Evolutionary conservation across 1,139 yeast species (phyloP).

Genomic region (Arxiozyma slooffiae): DNA sequence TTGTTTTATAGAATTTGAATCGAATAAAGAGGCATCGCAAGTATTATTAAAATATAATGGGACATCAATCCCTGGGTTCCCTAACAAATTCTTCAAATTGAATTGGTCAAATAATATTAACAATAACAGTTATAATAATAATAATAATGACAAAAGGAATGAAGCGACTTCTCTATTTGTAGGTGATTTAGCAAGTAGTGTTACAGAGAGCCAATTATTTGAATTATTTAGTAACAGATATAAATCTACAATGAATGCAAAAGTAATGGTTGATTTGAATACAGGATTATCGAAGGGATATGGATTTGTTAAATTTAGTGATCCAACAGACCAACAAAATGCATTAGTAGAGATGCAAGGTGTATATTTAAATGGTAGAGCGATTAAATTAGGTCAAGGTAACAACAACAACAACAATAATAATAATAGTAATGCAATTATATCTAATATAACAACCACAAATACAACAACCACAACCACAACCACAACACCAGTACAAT

Average conservation of each 20-base stretch:
- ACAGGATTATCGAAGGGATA: slow-evolving; percentile 67
- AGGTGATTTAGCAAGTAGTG: slow-evolving; percentile 68
- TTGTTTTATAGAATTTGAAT: slow-evolving; percentile 61
- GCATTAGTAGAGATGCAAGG: slow-evolving; percentile 69
- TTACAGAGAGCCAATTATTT: slow-evolving; percentile 59
- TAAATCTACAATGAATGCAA: slow-evolving; percentile 54
- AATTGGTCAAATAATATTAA: slow-evolving; percentile 54
- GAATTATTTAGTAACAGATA: slow-evolving; percentile 57
- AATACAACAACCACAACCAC: neutral
- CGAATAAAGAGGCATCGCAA: slow-evolving; percentile 53
- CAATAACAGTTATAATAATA: slow-evolving; percentile 35
- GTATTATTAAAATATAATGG: slow-evolving; percentile 54
- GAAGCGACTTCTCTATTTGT: slow-evolving; percentile 57
- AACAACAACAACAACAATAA: slow-evolving; percentile 27
- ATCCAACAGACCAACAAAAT: slow-evolving; percentile 52
- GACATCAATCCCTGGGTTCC: slow-evolving; percentile 50
- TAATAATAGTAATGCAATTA: neutral
- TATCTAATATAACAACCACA: neutral
- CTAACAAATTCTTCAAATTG: slow-evolving; percentile 49
- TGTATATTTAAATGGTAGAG: slow-evolving; percentile 63
- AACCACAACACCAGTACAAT: neutral
- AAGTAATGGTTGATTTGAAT: slow-evolving; percentile 67
- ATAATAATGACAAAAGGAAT: slow-evolving; percentile 13
- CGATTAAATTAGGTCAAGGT: slow-evolving; percentile 63
- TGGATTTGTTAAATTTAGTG: slow-evolving; percentile 64